Evolutionary conservation across 139 green algal species (phyloP).

Genomic region (Klebsormidium nitens): DNA sequence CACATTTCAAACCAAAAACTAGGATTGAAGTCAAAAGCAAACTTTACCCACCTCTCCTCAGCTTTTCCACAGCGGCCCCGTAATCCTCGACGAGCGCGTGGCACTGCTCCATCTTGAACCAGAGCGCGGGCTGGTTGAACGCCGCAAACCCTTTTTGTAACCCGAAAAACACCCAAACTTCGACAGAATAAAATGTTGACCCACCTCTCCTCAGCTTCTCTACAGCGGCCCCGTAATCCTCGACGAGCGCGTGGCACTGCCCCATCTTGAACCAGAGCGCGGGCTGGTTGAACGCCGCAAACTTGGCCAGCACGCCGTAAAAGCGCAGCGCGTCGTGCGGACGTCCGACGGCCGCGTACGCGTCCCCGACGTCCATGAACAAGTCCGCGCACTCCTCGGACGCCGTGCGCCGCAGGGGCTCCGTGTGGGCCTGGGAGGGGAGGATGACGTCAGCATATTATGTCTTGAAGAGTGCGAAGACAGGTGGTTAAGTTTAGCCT

Average conservation of each 20-base stretch:
- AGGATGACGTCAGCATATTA: too few relatives aligned
- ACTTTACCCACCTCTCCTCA: too few relatives aligned
- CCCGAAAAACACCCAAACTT: too few relatives aligned
- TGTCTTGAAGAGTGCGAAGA: too few relatives aligned
- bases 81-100: too few relatives aligned
- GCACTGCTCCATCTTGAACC: constrained; percentile 51
- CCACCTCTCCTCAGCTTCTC: too few relatives aligned
- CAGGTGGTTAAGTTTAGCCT: too few relatives aligned
- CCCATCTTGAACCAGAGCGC: constrained; percentile 52
- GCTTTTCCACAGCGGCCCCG: too few relatives aligned
- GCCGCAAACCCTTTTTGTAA: too few relatives aligned
- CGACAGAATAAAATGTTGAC: too few relatives aligned
- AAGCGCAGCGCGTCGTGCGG: constrained; percentile 47
- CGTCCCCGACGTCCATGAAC: constrained; percentile 52
- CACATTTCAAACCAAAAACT: too few relatives aligned
- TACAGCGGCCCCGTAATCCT: not conserved
- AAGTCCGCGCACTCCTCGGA: constrained; percentile 57
- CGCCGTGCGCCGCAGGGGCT: not conserved
- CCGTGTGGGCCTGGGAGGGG: not conserved
- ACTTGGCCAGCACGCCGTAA: constrained; percentile 25
- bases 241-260: constrained; percentile 38
- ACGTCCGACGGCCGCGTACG: constrained; percentile 44
- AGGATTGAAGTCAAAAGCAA: too few relatives aligned
- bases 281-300: constrained; percentile 40
- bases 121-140: constrained; percentile 43